Evolutionary conservation across 2,329 filamentous ascomycete species (phyloP).

Genomic region (Helotiales sp.): DNA sequence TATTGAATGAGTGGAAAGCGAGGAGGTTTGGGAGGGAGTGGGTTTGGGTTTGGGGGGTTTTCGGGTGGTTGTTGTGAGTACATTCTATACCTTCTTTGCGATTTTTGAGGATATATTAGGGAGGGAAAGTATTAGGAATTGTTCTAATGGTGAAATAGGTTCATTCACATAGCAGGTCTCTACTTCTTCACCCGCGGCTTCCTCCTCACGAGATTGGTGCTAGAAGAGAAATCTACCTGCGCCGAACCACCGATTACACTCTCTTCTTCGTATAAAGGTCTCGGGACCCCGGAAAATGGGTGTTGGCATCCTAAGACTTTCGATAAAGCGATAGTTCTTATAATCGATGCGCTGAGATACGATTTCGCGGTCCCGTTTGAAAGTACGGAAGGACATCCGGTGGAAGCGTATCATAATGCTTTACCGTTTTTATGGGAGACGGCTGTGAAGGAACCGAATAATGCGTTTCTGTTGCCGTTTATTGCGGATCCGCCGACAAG

Average conservation of each 20-base stretch:
- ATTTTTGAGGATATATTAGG: neutral
- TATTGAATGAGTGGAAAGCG: slow-evolving; percentile 31
- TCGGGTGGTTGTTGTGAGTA: slow-evolving; percentile 36
- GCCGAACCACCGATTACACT: slow-evolving; percentile 63
- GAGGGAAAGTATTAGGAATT: neutral
- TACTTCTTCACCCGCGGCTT: slow-evolving; percentile 95
- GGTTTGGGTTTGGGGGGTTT: slow-evolving; percentile 33
- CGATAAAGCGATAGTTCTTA: slow-evolving; percentile 83
- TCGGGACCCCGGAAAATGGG: slow-evolving; percentile 57
- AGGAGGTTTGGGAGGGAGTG: slow-evolving; percentile 31
- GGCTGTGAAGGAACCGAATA: slow-evolving; percentile 69
- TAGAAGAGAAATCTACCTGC: slow-evolving; percentile 75
- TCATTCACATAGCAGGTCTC: slow-evolving; percentile 76
- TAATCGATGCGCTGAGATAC: slow-evolving; percentile 93
- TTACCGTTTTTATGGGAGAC: slow-evolving; percentile 86
- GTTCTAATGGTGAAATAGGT: slow-evolving; percentile 27
- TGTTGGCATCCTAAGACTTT: slow-evolving; percentile 98
- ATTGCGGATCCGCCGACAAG: slow-evolving; percentile 96
- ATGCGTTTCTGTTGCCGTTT: slow-evolving; percentile 90
- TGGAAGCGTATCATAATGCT: slow-evolving; percentile 75
- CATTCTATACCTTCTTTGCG: slow-evolving; percentile 2
- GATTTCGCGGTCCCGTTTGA: slow-evolving; percentile 88
- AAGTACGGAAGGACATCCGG: slow-evolving; percentile 43
- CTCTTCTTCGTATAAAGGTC: slow-evolving; percentile 24
- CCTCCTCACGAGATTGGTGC: slow-evolving; percentile 79